Evolutionary conservation across 2,329 filamentous ascomycete species (phyloP), one percentile per base, ranked within the genome.

Genomic region (Fusarium setosum): DNA sequence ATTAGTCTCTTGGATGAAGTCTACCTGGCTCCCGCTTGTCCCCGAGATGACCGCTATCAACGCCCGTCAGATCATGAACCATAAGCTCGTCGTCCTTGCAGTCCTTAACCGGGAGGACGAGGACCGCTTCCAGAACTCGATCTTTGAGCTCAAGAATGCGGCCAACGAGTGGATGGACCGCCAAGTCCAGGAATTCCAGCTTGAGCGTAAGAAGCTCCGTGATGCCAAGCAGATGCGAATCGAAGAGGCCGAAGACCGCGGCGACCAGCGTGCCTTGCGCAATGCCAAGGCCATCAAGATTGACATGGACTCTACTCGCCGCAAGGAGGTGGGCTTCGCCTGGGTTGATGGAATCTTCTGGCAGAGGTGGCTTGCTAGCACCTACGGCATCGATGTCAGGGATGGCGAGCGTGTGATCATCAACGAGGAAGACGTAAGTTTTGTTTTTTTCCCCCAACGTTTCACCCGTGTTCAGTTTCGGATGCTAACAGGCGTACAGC

Each of bases 161-260:
- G 96, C 96, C 9, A 86, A 94, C 61, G 96, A 98, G 77, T 99
- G 96, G 94, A 97, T 98, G 87, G 95, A 98, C 77, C 96, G 96
- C 81, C 93, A 97, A 79, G 91, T 93, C 17, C 90, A 95, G 70
- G 86, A 93, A 35, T 97, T 97, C 84, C 93, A 97, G 76, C 88
- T 96, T 15, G 95, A 98, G 79, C 86, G 95, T 57, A 93, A 97
- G 81, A 96, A 97, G 77, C 85, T 97, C 47, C 90, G 96, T 51
- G 94, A 98, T 77, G 90, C 94, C 6, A 99, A 99, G 82, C 94
- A 98, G 77, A 84, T 97, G 65, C 90, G 95, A 45, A 96, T 99
- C 55, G 96, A 99, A 76, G 96, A 99, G 78, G 96, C 96, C 5
- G 92, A 97, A 76, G 95, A 97, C 76, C 91, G 94, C 48, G 90